Percentiles rank a stretch among this genome's conserved stretches.
Evolutionary conservation across 352 stramenopile species (phyloP).

Genomic region (Plasmopara muralis): DNA sequence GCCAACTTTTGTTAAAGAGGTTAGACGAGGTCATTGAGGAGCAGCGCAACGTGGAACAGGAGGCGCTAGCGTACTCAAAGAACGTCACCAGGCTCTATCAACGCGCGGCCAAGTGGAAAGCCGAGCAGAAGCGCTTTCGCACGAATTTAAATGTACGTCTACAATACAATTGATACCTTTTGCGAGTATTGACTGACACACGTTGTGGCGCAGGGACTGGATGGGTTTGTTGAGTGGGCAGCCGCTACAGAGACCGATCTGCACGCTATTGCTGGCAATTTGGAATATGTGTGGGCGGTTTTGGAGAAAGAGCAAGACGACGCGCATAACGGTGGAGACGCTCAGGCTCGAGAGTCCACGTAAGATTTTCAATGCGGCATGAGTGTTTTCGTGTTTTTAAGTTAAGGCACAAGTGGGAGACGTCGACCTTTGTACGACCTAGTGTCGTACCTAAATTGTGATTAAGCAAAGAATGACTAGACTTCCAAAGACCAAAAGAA

Average conservation of each 20-base stretch:
- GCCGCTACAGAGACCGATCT: constrained; percentile 37
- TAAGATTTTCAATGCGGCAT: constrained; percentile 3
- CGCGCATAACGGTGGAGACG: constrained; percentile 17
- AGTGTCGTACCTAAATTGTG: constrained; percentile 31
- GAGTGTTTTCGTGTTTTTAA: neutral
- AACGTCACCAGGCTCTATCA: constrained; percentile 40
- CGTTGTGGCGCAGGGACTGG: constrained; percentile 25
- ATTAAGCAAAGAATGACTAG: constrained; percentile 69
- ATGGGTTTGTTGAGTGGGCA: constrained; percentile 55
- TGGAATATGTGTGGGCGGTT: constrained; percentile 63
- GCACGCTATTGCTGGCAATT: constrained; percentile 48
- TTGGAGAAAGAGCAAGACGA: constrained; percentile 46
- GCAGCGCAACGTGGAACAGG: constrained; percentile 54
- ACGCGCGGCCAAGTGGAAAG: constrained; percentile 54
- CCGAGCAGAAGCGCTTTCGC: constrained; percentile 56
- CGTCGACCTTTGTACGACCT: neutral
- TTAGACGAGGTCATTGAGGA: constrained; percentile 43
- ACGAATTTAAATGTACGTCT: constrained; percentile 31
- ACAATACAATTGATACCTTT: constrained; percentile 1
- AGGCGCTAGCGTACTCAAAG: constrained; percentile 51
- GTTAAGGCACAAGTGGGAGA: no score
- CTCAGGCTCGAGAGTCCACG: constrained; percentile 16
- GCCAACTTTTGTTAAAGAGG: constrained; percentile 32
- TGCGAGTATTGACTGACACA: neutral
- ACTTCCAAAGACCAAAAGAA: constrained; percentile 63